Evolutionary conservation across 768 basidiomycete genomes (phyloP).

Genomic region (Dioszegia hungarica): DNA sequence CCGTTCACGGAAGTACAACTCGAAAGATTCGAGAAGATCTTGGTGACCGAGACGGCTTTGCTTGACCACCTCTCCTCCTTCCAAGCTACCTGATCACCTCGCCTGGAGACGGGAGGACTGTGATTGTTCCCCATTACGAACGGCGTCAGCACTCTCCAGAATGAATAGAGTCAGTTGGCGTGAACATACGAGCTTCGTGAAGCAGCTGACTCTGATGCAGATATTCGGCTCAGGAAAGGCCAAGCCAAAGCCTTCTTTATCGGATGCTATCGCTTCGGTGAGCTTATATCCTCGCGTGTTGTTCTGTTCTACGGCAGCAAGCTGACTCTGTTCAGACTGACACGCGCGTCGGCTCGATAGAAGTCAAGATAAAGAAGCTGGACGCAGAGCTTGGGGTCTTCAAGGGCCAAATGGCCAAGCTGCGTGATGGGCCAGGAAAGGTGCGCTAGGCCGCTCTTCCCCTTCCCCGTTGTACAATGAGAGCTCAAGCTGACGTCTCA

Average conservation of each 20-base stretch:
- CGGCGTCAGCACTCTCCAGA: background rate
- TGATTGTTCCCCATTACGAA: no score
- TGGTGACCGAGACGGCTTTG: no score
- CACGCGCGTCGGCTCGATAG: constrained; percentile 73
- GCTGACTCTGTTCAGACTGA: constrained; percentile 64
- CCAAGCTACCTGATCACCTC: no score
- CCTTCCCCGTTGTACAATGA: background rate
- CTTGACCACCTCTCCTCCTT: no score
- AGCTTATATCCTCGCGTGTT: constrained; percentile 21
- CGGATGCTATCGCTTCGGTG: constrained; percentile 82
- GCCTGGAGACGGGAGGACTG: no score
- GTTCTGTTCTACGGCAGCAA: constrained; percentile 18
- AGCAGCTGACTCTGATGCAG: constrained; percentile 10
- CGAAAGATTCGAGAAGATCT: no score
- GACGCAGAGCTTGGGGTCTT: constrained; percentile 87
- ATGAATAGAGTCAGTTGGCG: constrained; percentile 47
- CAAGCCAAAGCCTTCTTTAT: constrained; percentile 77
- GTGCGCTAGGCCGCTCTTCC: constrained; percentile 50
- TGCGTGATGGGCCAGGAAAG: constrained; percentile 92
- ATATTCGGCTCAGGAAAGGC: constrained; percentile 50
- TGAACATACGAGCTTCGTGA: background rate
- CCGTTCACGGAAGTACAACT: no score
- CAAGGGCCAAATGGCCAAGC: constrained; percentile 92
- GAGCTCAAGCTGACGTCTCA: constrained; percentile 46
- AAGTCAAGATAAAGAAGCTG: constrained; percentile 94